Evolutionary conservation across 2,329 filamentous ascomycete genomes (phyloP).

Genomic region (Diaporthe humulicola): DNA sequence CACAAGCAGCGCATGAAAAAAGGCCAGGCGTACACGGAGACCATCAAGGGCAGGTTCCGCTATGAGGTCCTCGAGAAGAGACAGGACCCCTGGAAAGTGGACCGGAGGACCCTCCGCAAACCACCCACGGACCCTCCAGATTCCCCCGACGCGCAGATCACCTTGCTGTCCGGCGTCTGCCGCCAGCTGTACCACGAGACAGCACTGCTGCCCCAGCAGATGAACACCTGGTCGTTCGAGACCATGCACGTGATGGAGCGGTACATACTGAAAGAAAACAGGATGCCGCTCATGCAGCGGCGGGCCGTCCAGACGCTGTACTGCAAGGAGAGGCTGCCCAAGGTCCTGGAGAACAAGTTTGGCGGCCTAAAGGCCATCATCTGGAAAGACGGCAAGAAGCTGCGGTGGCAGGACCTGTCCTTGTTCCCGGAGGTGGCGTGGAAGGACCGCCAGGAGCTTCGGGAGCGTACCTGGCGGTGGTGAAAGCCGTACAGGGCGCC

Average conservation of each 20-base stretch:
- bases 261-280: slow-evolving; percentile 49
- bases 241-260: slow-evolving; percentile 50
- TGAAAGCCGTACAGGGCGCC: background rate
- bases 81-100: slow-evolving; percentile 48
- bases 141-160: slow-evolving; percentile 43
- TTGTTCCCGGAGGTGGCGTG: slow-evolving; percentile 36
- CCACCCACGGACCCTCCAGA: background rate
- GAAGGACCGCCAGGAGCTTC: slow-evolving; percentile 36
- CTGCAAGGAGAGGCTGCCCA: slow-evolving; percentile 45
- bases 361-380: slow-evolving; percentile 48
- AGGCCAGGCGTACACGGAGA: slow-evolving; percentile 41
- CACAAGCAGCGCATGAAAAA: slow-evolving; percentile 42
- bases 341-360: slow-evolving; percentile 46
- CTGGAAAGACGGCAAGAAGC: slow-evolving; percentile 41
- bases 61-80: slow-evolving; percentile 45
- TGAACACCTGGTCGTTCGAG: slow-evolving; percentile 53
- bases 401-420: slow-evolving; percentile 37
- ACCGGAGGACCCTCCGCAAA: slow-evolving; percentile 22
- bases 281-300: slow-evolving; percentile 47
- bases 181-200: slow-evolving; percentile 55
- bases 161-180: slow-evolving; percentile 51
- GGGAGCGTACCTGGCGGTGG: slow-evolving; percentile 37
- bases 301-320: slow-evolving; percentile 49
- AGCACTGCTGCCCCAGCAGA: slow-evolving; percentile 49
- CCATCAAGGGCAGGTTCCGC: slow-evolving; percentile 47